Conservation (phyloP, 2,329 filamentous ascomycete genomes). For the Sphaerostilbella broomeana region DNA sequence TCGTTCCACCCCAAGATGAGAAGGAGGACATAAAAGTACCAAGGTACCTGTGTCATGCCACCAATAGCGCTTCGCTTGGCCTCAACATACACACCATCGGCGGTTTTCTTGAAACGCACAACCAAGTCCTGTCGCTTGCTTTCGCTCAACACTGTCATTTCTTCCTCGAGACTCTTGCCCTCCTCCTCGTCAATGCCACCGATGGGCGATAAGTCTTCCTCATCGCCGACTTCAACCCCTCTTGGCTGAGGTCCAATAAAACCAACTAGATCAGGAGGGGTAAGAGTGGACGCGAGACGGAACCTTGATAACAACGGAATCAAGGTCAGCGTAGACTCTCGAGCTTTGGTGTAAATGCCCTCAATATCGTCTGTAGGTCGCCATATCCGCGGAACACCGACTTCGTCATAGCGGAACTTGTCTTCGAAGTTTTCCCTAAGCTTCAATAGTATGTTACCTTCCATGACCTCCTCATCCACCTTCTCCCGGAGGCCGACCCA, state of each 20-base stretch:
- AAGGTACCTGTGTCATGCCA: constrained; percentile 84
- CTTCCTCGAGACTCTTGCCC: constrained; percentile 88
- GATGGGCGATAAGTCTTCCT: constrained; percentile 83
- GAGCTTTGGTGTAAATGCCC: constrained; percentile 83
- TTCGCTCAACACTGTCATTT: constrained; percentile 91
- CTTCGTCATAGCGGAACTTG: constrained; percentile 96
- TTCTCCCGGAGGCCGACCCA: constrained; percentile 86
- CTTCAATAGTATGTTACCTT: constrained; percentile 92
- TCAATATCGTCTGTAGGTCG: constrained; percentile 95
- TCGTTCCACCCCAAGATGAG: constrained; percentile 98
- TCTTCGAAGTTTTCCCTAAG: constrained; percentile 98
- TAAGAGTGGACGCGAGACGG: constrained; percentile 65
- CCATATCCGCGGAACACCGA: constrained; percentile 93
- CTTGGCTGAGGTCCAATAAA: constrained; percentile 77
- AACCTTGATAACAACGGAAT: constrained; percentile 87
- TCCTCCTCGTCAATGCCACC: constrained; percentile 93
- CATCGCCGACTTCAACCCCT: constrained; percentile 71
- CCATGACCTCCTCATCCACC: constrained; percentile 96
- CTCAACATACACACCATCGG: constrained; percentile 95
- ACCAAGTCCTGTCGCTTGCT: constrained; percentile 85
- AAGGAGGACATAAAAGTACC: constrained; percentile 89
- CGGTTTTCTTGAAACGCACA: constrained; percentile 95
- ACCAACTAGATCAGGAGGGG: constrained; percentile 70
- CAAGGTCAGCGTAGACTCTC: constrained; percentile 84
- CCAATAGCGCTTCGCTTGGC: constrained; percentile 96